Percentiles rank a stretch among this genome's conserved stretches.
Conservation (phyloP, 179 eudicot genomes). For the Actinidia chinensis region DNA sequence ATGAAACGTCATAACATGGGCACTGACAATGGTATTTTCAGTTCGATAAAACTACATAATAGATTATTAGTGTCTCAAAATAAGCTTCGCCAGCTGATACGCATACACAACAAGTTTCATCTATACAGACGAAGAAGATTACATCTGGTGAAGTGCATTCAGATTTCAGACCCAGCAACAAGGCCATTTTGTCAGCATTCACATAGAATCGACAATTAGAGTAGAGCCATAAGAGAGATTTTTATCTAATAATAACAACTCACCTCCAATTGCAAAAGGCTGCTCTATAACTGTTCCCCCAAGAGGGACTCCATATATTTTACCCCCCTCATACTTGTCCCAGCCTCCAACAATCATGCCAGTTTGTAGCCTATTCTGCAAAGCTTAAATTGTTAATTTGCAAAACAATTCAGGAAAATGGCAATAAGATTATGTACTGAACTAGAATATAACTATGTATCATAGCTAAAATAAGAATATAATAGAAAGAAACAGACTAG, state of each 20-base stretch:
- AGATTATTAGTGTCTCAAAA: background rate
- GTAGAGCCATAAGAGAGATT: conserved; percentile 5
- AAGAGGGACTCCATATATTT: conserved; percentile 88
- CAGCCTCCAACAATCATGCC: conserved; percentile 98
- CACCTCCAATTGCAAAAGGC: conserved; percentile 98
- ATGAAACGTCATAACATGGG: background rate
- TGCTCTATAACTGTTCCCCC: conserved; percentile 94
- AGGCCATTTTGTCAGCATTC: background rate
- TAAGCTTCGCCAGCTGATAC: background rate
- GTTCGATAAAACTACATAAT: background rate
- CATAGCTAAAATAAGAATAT: too few species aligned
- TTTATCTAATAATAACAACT: background rate
- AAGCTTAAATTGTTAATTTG: background rate
- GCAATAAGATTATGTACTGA: background rate
- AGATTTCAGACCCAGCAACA: background rate
- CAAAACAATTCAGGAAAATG: background rate
- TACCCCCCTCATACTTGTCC: conserved; percentile 97
- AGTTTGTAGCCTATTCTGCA: conserved; percentile 84
- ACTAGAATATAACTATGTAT: too few species aligned
- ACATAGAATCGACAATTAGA: background rate
- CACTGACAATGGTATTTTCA: background rate
- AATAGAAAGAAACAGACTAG: background rate
- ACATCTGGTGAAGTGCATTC: background rate
- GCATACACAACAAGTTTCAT: conserved; percentile 6
- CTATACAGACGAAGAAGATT: background rate